Evolutionary conservation across 371 early-diverging fungal genomes (phyloP), one percentile per base, ranked within the genome.

Genomic region (Mortierella sp.): DNA sequence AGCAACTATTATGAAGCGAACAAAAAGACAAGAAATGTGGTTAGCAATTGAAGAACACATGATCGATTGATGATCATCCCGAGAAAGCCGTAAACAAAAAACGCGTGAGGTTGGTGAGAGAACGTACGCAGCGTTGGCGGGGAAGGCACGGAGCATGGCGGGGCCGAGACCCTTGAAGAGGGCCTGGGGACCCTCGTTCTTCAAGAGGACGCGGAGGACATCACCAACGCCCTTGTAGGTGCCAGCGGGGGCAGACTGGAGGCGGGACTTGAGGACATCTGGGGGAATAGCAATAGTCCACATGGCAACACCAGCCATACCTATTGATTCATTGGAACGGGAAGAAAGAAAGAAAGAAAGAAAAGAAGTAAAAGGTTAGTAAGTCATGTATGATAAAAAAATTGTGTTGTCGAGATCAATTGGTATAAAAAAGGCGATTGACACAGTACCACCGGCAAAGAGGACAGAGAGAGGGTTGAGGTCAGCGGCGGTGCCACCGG

Each of bases 121-220:
- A 39, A 79, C 82, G 31, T 77, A 82, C 50, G 95, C 96, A 65
- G 95, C 95, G 78, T 96, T 97, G 75, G 97, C 96, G 4, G 98
- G 98, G 95, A 98, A 96, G 37, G 98, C 96, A 82, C 97, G 92
- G 41, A 97, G 87, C 93, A 98, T 93, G 53, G 97, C 97, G n/a
- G 99, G 97, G 24, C 96, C 97, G 45, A 98, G 89, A 76, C 98
- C 99, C 87, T 95, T 95, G 93, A 98, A 98, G 63, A 99, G 89
- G n/a, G 98, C 98, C 63, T 87, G 77, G 11, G 97, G 92, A 41
- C 99, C 99, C 87, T 98, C 99, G 37, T 88, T 88, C 76, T 90
- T 94, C 87, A 97, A 86, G 66, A 95, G 89, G 86, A 98, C 92
- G 41, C 93, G 85, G 77, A 97, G 94, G 66, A 94, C 94, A 80